Base-by-base conservation (phyloP, 768 basidiomycete species). In the Mrakia blollopis region DNA sequence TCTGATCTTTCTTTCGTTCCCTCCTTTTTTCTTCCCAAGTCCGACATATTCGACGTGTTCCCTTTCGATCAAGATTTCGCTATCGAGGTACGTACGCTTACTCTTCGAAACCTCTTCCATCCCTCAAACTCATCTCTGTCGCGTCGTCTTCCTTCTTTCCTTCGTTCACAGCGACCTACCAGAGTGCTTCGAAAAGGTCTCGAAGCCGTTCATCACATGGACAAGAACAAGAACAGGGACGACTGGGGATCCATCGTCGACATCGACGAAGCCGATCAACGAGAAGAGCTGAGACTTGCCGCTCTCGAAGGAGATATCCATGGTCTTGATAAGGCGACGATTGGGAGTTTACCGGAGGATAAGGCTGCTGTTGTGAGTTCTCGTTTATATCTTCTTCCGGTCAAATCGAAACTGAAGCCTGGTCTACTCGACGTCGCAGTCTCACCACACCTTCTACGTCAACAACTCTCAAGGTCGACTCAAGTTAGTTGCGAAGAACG, bases 401-500 rank as follows among this genome's bases (percentile, higher is more conserved):
- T 16, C 16, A 16, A 18, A 52, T 52, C 50, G 39, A 41, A 41
- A 11, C 39, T 41, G 39, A 41, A 5, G 39, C 39, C 39, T 41
- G 39, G 39, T 41, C 11, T 41, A n/a, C n/a, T n/a, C n/a, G n/a
- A n/a, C 39, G 5, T 25, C 21, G 37, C 39, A 74, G 54, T 54
- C 91, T 57, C 93, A 92, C 80, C 96, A 98, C 83, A 96, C 93
- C 1, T 98, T 98, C 84, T 97, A 92, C 81, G 88, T 99, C 77
- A 87, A 90, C 78, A 98, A 97, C 82, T 90, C 93, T 11, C 96
- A 99, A 84, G 89, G 91, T 87, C 88, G 88, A 74, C 84, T 98
- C 79, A 94, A 95, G 83, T 82, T 98, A 21, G 89, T 89, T 77
- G 94, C 97, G 11, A 90, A 89, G 81, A 96, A 91, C 82, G 92